Conservation (phyloP, 2,329 filamentous ascomycete genomes). For the Bretziella fagacearum region DNA sequence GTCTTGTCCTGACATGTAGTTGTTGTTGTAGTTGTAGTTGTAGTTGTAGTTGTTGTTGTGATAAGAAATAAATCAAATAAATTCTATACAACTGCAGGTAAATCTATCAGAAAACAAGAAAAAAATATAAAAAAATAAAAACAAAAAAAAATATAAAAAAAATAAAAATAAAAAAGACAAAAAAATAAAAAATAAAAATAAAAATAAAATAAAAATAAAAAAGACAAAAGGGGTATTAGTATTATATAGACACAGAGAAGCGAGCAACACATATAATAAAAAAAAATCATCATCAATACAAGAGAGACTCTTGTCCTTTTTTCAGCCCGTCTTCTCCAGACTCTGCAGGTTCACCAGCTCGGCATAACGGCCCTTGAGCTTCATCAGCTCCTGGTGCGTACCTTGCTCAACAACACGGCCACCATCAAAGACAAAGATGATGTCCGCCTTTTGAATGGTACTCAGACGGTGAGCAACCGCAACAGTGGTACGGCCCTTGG, state of each 20-base stretch:
- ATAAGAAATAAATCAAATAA: too few species aligned
- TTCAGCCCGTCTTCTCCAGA: constrained; percentile 27
- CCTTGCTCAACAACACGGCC: constrained; percentile 74
- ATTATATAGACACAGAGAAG: not conserved
- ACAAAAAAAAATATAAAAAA: too few species aligned
- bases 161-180: not conserved
- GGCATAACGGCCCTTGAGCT: constrained; percentile 52
- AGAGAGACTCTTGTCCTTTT: not conserved
- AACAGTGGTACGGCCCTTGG: constrained; percentile 75
- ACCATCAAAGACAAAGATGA: constrained; percentile 93
- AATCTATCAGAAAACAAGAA: too few species aligned
- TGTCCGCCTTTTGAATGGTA: constrained; percentile 85
- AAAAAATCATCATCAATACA: not conserved
- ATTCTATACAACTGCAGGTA: too few species aligned
- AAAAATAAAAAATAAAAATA: not conserved
- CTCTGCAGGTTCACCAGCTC: constrained; percentile 70
- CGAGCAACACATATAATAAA: not conserved
- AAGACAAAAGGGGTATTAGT: too few species aligned
- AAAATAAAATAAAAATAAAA: not conserved
- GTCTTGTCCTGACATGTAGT: too few species aligned
- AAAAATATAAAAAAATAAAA: too few species aligned
- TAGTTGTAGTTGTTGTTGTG: too few species aligned
- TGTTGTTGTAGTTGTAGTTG: too few species aligned
- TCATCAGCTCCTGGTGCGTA: constrained; percentile 57
- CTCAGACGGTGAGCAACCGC: constrained; percentile 83